Evolutionary conservation across 306 rosid genomes (phyloP).

Genomic region (Ammopiptanthus mongolicus): DNA sequence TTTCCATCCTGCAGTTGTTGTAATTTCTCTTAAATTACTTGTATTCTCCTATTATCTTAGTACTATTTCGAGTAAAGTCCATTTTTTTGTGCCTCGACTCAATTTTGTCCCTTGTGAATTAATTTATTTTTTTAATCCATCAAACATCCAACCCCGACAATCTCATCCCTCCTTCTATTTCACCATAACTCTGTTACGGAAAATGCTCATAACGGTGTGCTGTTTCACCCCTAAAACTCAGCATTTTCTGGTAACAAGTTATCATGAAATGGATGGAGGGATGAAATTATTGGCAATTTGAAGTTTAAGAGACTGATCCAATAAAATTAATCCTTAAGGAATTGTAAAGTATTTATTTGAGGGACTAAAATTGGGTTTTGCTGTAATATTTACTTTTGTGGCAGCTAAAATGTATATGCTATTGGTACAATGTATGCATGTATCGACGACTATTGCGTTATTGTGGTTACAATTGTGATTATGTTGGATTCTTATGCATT

Average conservation of each 20-base stretch:
- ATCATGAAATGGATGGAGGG: background rate
- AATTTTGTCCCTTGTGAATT: background rate
- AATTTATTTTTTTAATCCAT: background rate
- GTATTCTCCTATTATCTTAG: background rate
- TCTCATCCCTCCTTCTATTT: background rate
- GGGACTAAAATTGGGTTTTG: background rate
- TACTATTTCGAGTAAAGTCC: background rate
- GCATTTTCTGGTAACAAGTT: background rate
- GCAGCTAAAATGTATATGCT: background rate
- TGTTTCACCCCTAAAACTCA: background rate
- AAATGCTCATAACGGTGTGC: background rate
- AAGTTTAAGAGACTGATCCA: background rate
- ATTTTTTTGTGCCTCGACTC: background rate
- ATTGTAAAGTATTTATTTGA: background rate
- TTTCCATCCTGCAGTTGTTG: background rate
- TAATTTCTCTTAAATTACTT: background rate
- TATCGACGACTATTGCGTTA: slow-evolving; percentile 3
- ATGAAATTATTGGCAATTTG: background rate
- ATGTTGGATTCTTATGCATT: slow-evolving; percentile 30
- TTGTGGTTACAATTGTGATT: slow-evolving; percentile 15
- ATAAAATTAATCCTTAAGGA: background rate
- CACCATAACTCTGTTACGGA: background rate
- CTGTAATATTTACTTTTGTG: background rate
- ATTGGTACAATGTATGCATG: background rate
- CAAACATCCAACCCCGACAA: background rate